Base-by-base conservation (phyloP, 129 eudicot species). In the Flaveria robusta region DNA sequence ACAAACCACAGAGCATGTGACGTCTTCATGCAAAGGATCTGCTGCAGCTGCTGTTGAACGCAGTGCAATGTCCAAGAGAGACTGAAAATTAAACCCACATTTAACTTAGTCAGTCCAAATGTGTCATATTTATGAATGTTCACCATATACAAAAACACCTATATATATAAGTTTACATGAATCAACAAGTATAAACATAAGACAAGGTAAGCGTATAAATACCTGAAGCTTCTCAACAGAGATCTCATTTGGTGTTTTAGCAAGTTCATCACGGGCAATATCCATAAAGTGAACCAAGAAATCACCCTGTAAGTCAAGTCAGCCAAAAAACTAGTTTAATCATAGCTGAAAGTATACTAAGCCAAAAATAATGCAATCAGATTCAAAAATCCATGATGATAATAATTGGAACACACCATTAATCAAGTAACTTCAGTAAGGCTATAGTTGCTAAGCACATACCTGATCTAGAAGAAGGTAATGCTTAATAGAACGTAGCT, bases 391-490 rank as follows among this genome's bases (percentile, higher is more conserved):
- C 52, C 52, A 47, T 47, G 52, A 14, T 43, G 13, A 7, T 43
- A 9, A 43, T 9, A 43, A 43, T 9, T 11, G 47, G 13, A 9
- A 9, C 47, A 43, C 47, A 43, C 47, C n/a, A 68, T 41, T 15
- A 66, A 39, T 54, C 59, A 55, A 77, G 56, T 1, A 24, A 77
- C 43, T 56, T 12, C 15, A 26, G 50, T 51, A 43, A 24, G 27
- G 68, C 51, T 47, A 42, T 26, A 37, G 54, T 16, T 20, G 76
- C 55, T 14, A 65, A 60, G 77, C 7, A 27, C 72, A 62, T 81
- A 94, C 98, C 97, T 94, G 98, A 86, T 94, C 98, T 20, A 94
- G 93, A 82, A 94, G 97, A 71, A 94, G 96, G 87, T 94, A 94
- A 77, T 91, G 98, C 90, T 94, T 94, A 73, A 94, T 88, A 14